Evolutionary conservation across 306 rosid genomes (phyloP), one percentile per base, ranked within the genome.

Genomic region (Vigna radiata): DNA sequence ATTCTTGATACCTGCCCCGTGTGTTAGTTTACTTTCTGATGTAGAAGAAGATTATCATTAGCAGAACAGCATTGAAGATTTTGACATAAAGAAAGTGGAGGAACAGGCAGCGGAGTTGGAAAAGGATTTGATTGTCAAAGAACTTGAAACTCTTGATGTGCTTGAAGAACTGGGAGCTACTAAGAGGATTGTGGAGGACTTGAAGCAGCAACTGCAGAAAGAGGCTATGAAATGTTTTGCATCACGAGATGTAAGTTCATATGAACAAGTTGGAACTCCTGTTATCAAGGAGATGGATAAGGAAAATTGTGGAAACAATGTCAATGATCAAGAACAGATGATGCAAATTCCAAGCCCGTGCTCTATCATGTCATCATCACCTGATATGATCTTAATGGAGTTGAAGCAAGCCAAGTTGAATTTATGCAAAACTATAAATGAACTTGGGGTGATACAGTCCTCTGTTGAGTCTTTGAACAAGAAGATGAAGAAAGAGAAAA

Each of bases 81-180:
- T 95, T 75, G 97, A 95, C 86, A 67, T 95, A 33, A 95, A 95
- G 90, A 95, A 84, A 87, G 94, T 92, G 83, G 98, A 92, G 82
- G 98, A 95, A 83, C 96, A 92, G 78, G 94, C 97, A 50, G 89
- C 96, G 1, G 97, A 95, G 85, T 79, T 95, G 82, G 98, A 95
- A 90, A 95, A 95, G 90, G 93, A 95, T 84, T 84, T 95, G 79
- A 95, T 95, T 11, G 98, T 95, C 21, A 95, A 92, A 74, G 98
- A 95, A 77, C 87, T 95, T 2, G 98, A 95, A 87, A 90, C 98
- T 16, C 97, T 95, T 44, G 97, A 95, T 29, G 97, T 95, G 19
- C 91, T 95, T 7, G 97, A 95, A 90, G 97, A 92, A 80, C 76
- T 95, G 1, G 94, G 95, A 21, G 89, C 96, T 55, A 92, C 98